Percentiles rank a stretch among this genome's conserved stretches.
Conservation (phyloP, 768 basidiomycete species). For the Calocera viscosa region DNA sequence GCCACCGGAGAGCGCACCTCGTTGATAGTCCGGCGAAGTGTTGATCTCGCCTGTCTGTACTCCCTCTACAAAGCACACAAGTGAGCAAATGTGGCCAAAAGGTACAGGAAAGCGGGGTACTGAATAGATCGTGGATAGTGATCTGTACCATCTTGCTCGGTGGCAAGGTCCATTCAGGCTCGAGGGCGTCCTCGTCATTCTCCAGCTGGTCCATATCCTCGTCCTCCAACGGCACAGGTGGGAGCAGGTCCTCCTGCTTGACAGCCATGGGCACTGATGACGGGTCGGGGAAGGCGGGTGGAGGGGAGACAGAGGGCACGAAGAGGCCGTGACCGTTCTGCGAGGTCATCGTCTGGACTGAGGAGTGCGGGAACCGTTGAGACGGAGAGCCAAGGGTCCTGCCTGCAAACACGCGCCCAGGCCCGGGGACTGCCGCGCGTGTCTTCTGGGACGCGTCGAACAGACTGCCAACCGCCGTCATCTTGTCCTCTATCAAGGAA, state of each 20-base stretch:
- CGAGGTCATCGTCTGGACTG: neutral
- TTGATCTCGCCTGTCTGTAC: slow-evolving; percentile 4
- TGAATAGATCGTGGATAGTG: neutral
- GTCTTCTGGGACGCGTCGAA: too few relatives aligned
- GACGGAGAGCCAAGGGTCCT: too few relatives aligned
- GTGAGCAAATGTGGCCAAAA: neutral
- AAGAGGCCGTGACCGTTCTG: neutral
- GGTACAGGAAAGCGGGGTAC: neutral
- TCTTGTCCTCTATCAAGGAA: too few relatives aligned
- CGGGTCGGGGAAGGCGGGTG: neutral
- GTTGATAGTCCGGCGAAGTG: slow-evolving; percentile 5
- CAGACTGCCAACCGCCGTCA: too few relatives aligned
- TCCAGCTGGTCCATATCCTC: neutral
- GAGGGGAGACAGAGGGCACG: neutral
- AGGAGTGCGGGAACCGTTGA: too few relatives aligned
- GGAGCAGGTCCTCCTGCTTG: neutral
- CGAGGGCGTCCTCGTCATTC: neutral
- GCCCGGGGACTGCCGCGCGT: too few relatives aligned
- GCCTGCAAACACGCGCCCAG: too few relatives aligned
- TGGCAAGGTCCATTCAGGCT: neutral
- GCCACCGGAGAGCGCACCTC: neutral
- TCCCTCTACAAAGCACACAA: neutral
- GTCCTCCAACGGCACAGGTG: neutral
- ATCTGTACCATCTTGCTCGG: slow-evolving; percentile 6
- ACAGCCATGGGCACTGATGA: neutral